phyloP scores from a whole-genome alignment of 2,329 filamentous ascomycete genomes.

The Diaporthe eres region DNA sequence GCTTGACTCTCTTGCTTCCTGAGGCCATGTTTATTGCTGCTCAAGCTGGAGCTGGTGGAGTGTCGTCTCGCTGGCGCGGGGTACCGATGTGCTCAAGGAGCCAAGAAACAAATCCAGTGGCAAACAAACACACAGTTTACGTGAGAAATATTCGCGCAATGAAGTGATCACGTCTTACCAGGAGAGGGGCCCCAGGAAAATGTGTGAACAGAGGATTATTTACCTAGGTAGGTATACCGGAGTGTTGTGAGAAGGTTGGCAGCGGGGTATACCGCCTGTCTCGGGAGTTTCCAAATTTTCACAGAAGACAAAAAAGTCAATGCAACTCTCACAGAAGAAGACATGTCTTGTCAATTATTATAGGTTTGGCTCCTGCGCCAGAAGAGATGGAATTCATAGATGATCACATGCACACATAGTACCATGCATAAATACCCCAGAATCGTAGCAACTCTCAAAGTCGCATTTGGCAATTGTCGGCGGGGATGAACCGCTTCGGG shows the following conservation, averaged over 20 bases:
- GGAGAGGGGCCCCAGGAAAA: too few relatives aligned
- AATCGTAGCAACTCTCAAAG: too few relatives aligned
- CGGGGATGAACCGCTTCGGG: not conserved
- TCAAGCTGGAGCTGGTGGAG: too few relatives aligned
- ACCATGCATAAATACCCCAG: not conserved
- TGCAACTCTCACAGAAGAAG: not conserved
- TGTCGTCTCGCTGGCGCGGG: not conserved
- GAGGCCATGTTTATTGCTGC: not conserved
- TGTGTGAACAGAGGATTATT: too few relatives aligned
- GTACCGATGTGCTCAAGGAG: not conserved
- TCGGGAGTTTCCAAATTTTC: too few relatives aligned
- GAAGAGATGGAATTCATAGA: not conserved
- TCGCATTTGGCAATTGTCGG: conserved; percentile 9
- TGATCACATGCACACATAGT: not conserved
- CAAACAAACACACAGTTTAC: not conserved
- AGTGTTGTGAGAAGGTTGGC: too few relatives aligned
- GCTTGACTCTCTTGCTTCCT: not conserved
- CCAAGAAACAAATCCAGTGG: not conserved
- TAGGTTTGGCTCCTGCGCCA: not conserved
- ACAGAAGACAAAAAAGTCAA: not conserved
- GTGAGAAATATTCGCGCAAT: not conserved
- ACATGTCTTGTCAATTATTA: not conserved
- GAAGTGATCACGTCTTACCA: not conserved
- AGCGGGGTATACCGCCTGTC: not conserved
- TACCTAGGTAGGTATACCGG: too few relatives aligned